phyloP scores from a whole-genome alignment of 805 yeast genomes.

The Ogataea nonfermentans region DNA sequence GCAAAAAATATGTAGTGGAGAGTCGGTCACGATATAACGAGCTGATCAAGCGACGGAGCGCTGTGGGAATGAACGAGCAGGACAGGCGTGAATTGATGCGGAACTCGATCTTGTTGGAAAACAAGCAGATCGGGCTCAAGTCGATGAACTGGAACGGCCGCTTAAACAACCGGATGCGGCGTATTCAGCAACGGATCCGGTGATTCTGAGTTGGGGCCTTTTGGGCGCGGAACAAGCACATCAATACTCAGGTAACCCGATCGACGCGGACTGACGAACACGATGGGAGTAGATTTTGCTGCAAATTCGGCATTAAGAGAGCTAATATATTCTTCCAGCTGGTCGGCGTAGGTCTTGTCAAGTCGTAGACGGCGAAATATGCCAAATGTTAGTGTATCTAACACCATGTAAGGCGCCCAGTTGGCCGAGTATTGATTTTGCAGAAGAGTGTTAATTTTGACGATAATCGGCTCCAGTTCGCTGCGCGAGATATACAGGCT shows the following conservation, averaged over 20 bases:
- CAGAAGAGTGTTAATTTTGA: conserved; percentile 42
- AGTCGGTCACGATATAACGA: conserved; percentile 47
- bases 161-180: conserved; percentile 32
- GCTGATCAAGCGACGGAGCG: conserved; percentile 30
- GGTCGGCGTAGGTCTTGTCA: conserved; percentile 33
- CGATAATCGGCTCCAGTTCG: conserved; percentile 44
- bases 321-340: conserved; percentile 44
- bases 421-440: conserved; percentile 40
- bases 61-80: conserved; percentile 30
- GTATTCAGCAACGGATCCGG: conserved; percentile 27
- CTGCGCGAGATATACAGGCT: conserved; percentile 34
- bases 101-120: conserved; percentile 22
- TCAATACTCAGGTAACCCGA: conserved; percentile 59
- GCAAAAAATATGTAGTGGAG: conserved; percentile 73
- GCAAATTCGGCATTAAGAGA: conserved; percentile 30
- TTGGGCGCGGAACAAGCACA: conserved; percentile 49
- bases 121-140: conserved; percentile 32
- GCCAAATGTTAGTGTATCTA: conserved; percentile 43
- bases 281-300: conserved; percentile 29
- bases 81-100: conserved; percentile 31
- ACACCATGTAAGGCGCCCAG: conserved; percentile 37
- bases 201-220: conserved; percentile 7
- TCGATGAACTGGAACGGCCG: conserved; percentile 36
- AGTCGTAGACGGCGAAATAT: conserved; percentile 36
- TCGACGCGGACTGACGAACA: conserved; percentile 48